Evolutionary conservation across 2,329 filamentous ascomycete species (phyloP).

Genomic region (Phyllosticta ampelicida): DNA sequence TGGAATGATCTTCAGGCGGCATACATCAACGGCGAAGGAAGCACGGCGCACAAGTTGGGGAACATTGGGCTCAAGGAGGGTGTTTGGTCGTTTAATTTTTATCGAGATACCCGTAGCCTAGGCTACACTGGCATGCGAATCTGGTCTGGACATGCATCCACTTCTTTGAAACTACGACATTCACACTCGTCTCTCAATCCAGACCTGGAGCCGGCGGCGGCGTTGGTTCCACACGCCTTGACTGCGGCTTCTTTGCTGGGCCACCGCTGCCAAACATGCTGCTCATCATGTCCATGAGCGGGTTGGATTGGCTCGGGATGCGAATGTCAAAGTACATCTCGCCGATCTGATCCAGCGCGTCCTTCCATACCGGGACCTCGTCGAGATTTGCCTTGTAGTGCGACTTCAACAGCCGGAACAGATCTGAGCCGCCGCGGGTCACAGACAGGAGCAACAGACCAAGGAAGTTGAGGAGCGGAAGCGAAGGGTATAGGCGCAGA

Average conservation of each 20-base stretch:
- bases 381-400: slow-evolving; percentile 73
- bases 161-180: neutral
- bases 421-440: slow-evolving; percentile 62
- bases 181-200: slow-evolving; percentile 18
- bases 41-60: neutral
- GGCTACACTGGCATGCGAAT: neutral
- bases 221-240: slow-evolving; percentile 36
- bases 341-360: slow-evolving; percentile 69
- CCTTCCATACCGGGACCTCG: slow-evolving; percentile 69
- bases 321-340: slow-evolving; percentile 96
- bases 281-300: slow-evolving; percentile 96
- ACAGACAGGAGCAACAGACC: slow-evolving; percentile 73
- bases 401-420: slow-evolving; percentile 69
- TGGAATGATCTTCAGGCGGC: neutral
- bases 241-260: slow-evolving; percentile 34
- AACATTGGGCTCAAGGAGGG: neutral
- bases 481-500: slow-evolving; percentile 70
- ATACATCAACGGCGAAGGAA: neutral
- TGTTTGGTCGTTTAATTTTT: neutral
- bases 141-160: neutral
- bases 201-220: slow-evolving; percentile 25
- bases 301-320: slow-evolving; percentile 81
- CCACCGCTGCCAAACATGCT: slow-evolving; percentile 76
- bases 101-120: slow-evolving; percentile 4
- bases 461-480: slow-evolving; percentile 94